phyloP scores from a whole-genome alignment of 75 land plant genomes.

The Picea sitchensis region DNA sequence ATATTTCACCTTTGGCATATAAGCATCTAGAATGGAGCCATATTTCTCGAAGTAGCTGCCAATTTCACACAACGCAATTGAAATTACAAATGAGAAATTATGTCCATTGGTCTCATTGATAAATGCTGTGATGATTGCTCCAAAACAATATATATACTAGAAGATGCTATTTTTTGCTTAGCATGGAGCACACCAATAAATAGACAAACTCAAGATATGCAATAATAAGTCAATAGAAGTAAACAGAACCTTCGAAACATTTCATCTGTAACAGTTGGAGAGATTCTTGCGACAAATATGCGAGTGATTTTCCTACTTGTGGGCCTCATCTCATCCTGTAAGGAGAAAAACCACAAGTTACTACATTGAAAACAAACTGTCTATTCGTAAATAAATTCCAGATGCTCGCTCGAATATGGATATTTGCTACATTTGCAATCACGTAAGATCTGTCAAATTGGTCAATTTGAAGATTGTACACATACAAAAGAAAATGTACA shows the following conservation, averaged over 20 bases:
- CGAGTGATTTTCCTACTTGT: constrained; percentile 31
- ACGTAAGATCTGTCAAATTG: neutral
- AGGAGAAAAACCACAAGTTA: neutral
- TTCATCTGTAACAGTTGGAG: constrained; percentile 37
- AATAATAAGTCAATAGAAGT: neutral
- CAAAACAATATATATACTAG: too few relatives aligned
- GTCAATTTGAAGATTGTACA: neutral
- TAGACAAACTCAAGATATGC: neutral
- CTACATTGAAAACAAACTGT: neutral
- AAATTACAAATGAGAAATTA: neutral
- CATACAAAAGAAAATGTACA: neutral
- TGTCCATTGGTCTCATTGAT: neutral
- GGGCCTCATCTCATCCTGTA: constrained; percentile 39
- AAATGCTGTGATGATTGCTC: too few relatives aligned
- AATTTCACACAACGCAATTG: neutral
- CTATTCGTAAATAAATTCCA: neutral
- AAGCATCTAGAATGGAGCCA: constrained; percentile 34
- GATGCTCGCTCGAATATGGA: neutral
- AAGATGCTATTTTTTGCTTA: neutral
- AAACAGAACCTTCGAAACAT: constrained; percentile 26
- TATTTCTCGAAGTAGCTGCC: constrained; percentile 39
- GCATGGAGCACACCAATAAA: neutral
- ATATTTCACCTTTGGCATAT: constrained; percentile 34
- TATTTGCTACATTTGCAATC: neutral
- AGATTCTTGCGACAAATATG: constrained; percentile 38